Base-by-base conservation (phyloP, 106 monocot species). In the Apostasia ramifera region DNA sequence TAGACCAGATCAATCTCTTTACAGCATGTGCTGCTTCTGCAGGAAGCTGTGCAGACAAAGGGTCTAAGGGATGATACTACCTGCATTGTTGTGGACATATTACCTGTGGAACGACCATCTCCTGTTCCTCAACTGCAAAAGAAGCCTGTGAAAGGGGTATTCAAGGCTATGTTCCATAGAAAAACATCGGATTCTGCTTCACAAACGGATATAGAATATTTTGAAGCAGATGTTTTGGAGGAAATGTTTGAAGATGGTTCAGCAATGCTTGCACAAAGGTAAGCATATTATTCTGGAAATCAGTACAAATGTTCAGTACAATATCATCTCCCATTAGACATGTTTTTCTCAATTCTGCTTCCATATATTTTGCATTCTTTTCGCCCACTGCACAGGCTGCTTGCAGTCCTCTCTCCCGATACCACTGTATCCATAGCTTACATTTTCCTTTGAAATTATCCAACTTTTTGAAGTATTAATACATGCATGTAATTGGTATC, bases 61-160 rank as follows among this genome's bases (percentile, higher is more conserved):
- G 93, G 93, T 64, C 70, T 93, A 41, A 81, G 81, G 73, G 93
- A 93, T 76, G 93, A 93, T 69, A 93, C 93, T n/a, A 89, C 93
- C 5, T 93, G 93, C 64, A 93, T 93, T 59, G 93, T 93, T 1
- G 84, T 93, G 58, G 93, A 93, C 68, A 78, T 93, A 56, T 63
- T 93, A 48, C 93, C 93, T 40, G 68, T 72, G 40, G 93, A 93
- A 66, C 89, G 86, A 61, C 38, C 66, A 68, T 82, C 75, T 0
- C 78, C 74, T 73, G 14, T 72, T 56, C 9, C 44, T 63, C 70
- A 66, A 47, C 70, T 73, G 56, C 80, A 59, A 51, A 93, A 82
- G 77, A 93, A 84, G 62, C 78, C 53, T 44, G 86, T 83, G 15
- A 86, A 61, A 72, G 77, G 77, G 40, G 78, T 84, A 50, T 84